Evolutionary conservation across 805 yeast genomes (phyloP).

Genomic region (Candida endomychidarum): DNA sequence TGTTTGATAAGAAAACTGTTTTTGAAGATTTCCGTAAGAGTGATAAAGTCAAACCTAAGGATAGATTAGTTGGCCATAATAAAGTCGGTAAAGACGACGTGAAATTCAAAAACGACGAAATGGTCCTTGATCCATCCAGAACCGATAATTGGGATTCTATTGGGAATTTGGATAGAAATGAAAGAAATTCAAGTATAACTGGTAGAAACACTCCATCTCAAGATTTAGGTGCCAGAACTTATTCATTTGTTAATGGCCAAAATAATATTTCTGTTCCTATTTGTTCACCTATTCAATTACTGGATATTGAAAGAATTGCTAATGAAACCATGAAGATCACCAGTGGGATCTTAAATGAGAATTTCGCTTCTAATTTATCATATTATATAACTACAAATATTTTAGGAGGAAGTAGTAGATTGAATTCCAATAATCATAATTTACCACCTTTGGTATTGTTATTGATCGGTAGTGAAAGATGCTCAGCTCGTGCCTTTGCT

Average conservation of each 20-base stretch:
- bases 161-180: conserved; percentile 21
- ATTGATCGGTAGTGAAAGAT: conserved; percentile 69
- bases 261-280: conserved; percentile 46
- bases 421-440: conserved; percentile 66
- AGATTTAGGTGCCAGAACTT: conserved; percentile 13
- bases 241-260: conserved; percentile 21
- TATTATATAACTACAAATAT: conserved; percentile 52
- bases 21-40: conserved; percentile 70
- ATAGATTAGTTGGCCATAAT: conserved; percentile 76
- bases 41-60: conserved; percentile 59
- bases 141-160: conserved; percentile 56
- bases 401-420: conserved; percentile 67
- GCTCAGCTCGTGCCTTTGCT: conserved; percentile 75
- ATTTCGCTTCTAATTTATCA: conserved; percentile 66
- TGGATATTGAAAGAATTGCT: conserved; percentile 68
- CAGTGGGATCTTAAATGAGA: conserved; percentile 53
- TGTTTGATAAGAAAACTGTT: conserved; percentile 78
- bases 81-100: conserved; percentile 35
- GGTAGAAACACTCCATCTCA: conserved; percentile 19
- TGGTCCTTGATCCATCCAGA: conserved; percentile 53
- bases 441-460: conserved; percentile 74
- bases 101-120: conserved; percentile 69
- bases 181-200: conserved; percentile 12
- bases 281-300: conserved; percentile 75
- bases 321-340: conserved; percentile 51